phyloP scores from a whole-genome alignment of 306 rosid species.

The Prunus kanzakura region DNA sequence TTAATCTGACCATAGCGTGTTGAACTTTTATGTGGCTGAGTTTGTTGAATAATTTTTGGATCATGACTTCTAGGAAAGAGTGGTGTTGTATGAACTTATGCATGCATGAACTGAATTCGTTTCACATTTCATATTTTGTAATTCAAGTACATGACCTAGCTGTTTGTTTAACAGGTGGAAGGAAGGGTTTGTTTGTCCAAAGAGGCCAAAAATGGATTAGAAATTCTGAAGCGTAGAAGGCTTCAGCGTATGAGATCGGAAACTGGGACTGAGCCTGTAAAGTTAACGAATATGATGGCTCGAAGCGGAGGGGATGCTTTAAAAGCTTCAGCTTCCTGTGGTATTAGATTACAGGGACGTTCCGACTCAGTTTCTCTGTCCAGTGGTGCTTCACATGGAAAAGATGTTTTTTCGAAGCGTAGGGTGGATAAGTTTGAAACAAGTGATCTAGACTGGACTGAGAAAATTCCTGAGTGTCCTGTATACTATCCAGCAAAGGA shows the following conservation, averaged over 20 bases:
- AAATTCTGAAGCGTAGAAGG: constrained; percentile 68
- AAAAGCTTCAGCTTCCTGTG: constrained; percentile 68
- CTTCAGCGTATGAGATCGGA: constrained; percentile 61
- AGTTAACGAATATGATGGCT: constrained; percentile 50
- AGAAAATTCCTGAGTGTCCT: constrained; percentile 83
- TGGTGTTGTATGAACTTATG: neutral
- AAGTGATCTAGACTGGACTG: constrained; percentile 83
- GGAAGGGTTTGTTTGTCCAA: constrained; percentile 64
- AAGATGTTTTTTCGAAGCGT: constrained; percentile 52
- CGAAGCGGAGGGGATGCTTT: constrained; percentile 96
- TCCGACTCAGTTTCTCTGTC: constrained; percentile 27
- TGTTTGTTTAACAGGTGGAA: constrained; percentile 63
- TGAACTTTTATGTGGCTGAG: neutral
- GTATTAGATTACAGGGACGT: constrained; percentile 59
- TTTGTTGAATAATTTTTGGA: neutral
- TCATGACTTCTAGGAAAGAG: neutral
- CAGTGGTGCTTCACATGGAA: constrained; percentile 22
- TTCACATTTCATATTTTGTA: neutral
- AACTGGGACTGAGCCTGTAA: constrained; percentile 37
- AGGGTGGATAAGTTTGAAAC: constrained; percentile 84
- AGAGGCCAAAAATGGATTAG: constrained; percentile 75
- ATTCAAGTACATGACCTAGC: neutral
- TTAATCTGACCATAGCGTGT: neutral
- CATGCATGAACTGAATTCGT: neutral
- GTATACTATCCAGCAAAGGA: constrained; percentile 83